Conservation (phyloP, 2,329 filamentous ascomycete genomes). For the Cytospora paraplurivora region DNA sequence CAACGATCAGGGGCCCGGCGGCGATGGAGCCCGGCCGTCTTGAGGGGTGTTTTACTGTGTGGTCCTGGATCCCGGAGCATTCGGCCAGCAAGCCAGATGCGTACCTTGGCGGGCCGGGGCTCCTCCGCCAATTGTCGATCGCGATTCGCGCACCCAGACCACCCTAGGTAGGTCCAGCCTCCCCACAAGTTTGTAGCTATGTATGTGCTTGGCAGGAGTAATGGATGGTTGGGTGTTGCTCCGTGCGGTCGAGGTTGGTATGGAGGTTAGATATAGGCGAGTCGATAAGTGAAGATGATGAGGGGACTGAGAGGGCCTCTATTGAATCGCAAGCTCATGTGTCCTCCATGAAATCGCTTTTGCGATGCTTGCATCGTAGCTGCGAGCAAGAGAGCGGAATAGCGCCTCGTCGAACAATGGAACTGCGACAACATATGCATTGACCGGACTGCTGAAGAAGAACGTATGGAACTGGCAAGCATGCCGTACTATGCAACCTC, state of each 20-base stretch:
- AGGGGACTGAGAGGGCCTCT: not conserved
- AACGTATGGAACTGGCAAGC: not conserved
- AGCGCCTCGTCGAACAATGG: not conserved
- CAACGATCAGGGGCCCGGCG: conserved; percentile 5
- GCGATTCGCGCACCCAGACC: not conserved
- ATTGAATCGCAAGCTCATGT: no score
- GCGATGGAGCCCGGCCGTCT: conserved; percentile 5
- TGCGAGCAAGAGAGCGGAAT: not conserved
- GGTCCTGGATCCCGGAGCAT: not conserved
- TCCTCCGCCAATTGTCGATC: not conserved
- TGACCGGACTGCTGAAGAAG: not conserved
- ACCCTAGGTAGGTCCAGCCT: conserved; percentile 10
- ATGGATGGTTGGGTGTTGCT: not conserved
- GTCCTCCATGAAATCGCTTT: not conserved
- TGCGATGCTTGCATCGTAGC: not conserved
- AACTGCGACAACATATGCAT: not conserved
- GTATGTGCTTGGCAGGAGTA: not conserved
- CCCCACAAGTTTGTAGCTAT: not conserved
- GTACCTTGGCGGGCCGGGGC: conserved; percentile 6
- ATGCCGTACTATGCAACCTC: not conserved
- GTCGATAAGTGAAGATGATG: not conserved
- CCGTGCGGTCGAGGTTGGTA: not conserved
- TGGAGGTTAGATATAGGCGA: not conserved
- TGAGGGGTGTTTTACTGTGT: conserved; percentile 15
- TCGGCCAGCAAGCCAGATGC: conserved; percentile 9